Evolutionary conservation across 768 basidiomycete genomes (phyloP), one percentile per base, ranked within the genome.

Genomic region (Auriculariales sp.): DNA sequence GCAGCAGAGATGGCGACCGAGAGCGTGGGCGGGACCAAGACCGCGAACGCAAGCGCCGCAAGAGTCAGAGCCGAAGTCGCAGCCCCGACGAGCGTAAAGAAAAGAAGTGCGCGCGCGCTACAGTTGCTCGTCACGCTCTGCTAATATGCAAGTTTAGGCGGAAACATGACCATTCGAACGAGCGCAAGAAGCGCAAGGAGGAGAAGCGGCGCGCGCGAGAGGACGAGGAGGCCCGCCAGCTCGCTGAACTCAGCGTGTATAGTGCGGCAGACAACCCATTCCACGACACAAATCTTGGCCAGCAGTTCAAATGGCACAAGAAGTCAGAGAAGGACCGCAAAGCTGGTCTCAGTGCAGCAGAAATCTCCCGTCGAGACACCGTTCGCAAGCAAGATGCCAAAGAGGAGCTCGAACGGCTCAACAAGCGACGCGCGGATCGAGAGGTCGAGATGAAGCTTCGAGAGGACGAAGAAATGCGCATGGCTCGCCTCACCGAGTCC

Each of bases 231-330:
- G 83, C 87, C 22, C 81, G 93, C 25, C 82, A 85, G 57, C 83
- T 95, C 14, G 91, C 90, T 9, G 94, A 98, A 65, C 75, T 98
- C 35, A 93, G 91, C 56, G 84, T 95, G 55, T 98, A 98, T 70
- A 92, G 90, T 56, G 88, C 92, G 44, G 81, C 82, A 11, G 93
- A 98, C 71, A 99, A 98, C 60, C 95, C 95, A 0, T 99, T 98
- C 71, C 90, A 95, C 66, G 95, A 98, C 58, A 82, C 89, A 54
- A 97, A 98, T 64, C 81, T 98, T 28, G 84, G 82, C 19, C 89
- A 97, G 61, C 90, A 93, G 62, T 99, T 99, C 65, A 81, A 86
- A 51, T 99, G 95, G 95, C 88, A 92, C 68, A 99, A 99, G 73
- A 99, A 99, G 70, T 77, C 80, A 25, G 95, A 99, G 64, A 90